Conservation (phyloP, 306 rosid genomes). For the Rosa chinensis region DNA sequence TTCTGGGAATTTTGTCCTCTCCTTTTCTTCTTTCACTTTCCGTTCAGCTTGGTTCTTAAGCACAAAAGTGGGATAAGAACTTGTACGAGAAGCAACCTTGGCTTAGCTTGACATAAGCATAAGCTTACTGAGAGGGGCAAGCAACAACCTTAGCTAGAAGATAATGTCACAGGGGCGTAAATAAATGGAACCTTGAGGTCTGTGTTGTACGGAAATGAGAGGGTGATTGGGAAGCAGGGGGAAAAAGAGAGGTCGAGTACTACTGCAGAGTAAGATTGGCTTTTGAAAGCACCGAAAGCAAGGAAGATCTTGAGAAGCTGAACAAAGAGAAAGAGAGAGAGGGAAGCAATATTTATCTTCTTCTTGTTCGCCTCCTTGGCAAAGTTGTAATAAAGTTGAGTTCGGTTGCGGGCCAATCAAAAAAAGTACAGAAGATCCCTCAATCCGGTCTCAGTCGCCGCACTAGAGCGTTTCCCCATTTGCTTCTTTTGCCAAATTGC, state of each 20-base stretch:
- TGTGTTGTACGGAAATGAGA: slow-evolving; percentile 15
- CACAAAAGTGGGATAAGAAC: slow-evolving; percentile 84
- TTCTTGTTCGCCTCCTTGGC: not conserved
- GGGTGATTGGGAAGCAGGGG: not conserved
- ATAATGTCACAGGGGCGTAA: slow-evolving; percentile 23
- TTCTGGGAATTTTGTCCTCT: slow-evolving; percentile 31
- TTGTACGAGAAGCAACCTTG: slow-evolving; percentile 62
- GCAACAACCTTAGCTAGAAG: slow-evolving; percentile 21
- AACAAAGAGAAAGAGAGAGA: slow-evolving; percentile 4
- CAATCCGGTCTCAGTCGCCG: slow-evolving; percentile 11
- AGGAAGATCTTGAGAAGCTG: slow-evolving; percentile 47
- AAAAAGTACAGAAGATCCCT: slow-evolving; percentile 13
- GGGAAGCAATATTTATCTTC: slow-evolving; percentile 9
- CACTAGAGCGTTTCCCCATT: not conserved
- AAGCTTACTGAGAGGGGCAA: slow-evolving; percentile 9
- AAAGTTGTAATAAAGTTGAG: not conserved
- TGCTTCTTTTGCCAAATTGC: not conserved
- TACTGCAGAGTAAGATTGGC: slow-evolving; percentile 25
- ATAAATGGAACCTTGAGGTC: slow-evolving; percentile 33
- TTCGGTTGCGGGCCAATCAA: slow-evolving; percentile 22
- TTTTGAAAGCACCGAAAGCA: slow-evolving; percentile 38
- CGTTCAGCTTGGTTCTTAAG: slow-evolving; percentile 58
- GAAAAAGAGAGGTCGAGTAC: slow-evolving; percentile 17
- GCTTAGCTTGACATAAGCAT: slow-evolving; percentile 15
- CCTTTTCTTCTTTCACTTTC: slow-evolving; percentile 24